These are phyloP conservation scores for Yamadazyma songkhlaensis DNA, from an alignment of 1,139 yeast species.

Conservation along the genomic window DNA sequence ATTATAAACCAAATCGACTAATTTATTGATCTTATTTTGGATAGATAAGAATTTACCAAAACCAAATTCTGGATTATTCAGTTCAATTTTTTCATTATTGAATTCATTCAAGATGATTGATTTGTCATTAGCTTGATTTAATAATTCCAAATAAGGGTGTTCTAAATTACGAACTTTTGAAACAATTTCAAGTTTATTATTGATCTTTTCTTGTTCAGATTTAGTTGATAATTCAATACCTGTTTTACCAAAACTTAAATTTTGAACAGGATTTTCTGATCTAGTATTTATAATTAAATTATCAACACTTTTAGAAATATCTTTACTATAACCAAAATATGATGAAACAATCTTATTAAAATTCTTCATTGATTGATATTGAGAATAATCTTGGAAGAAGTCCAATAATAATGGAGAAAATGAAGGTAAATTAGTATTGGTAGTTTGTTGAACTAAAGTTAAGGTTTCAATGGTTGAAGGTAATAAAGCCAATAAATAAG, in stretches of 20 bases:
- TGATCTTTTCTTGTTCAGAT: constrained; percentile 22
- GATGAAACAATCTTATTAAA: constrained; percentile 58
- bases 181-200: constrained; percentile 31
- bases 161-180: constrained; percentile 56
- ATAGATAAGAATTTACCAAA: constrained; percentile 70
- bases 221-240: constrained; percentile 29
- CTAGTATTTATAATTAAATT: constrained; percentile 53
- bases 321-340: constrained; percentile 50
- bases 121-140: constrained; percentile 57
- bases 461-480: constrained; percentile 59
- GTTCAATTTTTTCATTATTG: constrained; percentile 31
- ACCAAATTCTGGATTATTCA: constrained; percentile 77
- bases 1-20: constrained; percentile 47
- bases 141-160: constrained; percentile 73
- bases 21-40: constrained; percentile 48
- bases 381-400: constrained; percentile 60
- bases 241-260: constrained; percentile 56
- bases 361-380: constrained; percentile 42
- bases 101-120: constrained; percentile 54
- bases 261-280: constrained; percentile 57
- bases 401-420: constrained; percentile 72
- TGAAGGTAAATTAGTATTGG: constrained; percentile 35
- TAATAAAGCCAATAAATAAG: constrained; percentile 45
- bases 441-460: constrained; percentile 62
- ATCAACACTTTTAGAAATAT: constrained; percentile 38